Evolutionary conservation across 208 protist species (phyloP), one percentile per base, ranked within the genome.

Genomic region (Histomonas meleagridis): DNA sequence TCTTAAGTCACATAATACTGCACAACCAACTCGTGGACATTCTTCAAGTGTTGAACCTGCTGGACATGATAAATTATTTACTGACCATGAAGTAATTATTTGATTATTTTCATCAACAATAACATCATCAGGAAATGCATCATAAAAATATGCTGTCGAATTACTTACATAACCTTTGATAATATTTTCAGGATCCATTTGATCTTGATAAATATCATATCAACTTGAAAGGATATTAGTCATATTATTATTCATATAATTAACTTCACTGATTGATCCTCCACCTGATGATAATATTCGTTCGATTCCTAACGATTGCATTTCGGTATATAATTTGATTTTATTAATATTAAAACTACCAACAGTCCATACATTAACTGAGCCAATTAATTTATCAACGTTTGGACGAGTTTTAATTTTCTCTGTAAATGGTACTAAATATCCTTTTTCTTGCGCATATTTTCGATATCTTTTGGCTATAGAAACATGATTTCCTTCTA

Each of bases 131-230:
- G 76, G 40, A 32, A 26, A 86, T 0, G 76, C 76, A 38, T 43
- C 76, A n/a, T n/a, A n/a, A n/a, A n/a, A n/a, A n/a, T n/a, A n/a
- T n/a, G n/a, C n/a, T n/a, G n/a, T n/a, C n/a, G n/a, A n/a, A n/a
- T n/a, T n/a, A n/a, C n/a, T n/a, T n/a, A n/a, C n/a, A n/a, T n/a
- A n/a, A n/a, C n/a, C n/a, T n/a, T n/a, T n/a, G n/a, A n/a, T n/a
- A n/a, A n/a, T n/a, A n/a, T n/a, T n/a, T n/a, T n/a, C n/a, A 57
- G 76, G 76, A 86, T 86, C 46, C 32, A 86, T 10, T 38, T 26
- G 26, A 86, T 86, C 76, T 55, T 86, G 76, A 86, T 86, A 86
- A 38, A 55, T 86, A 55, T 86, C 76, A 86, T 86, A 86, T 55
- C 46, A 32, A 10, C 46, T 55, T 38, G 76, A 18, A 46, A 86